A percentile compares a stretch with the other conserved stretches of the same genome.
These are phyloP conservation scores for Yarrowia deformans DNA, from an alignment of 805 yeast genomes.

Conservation along the genomic window DNA sequence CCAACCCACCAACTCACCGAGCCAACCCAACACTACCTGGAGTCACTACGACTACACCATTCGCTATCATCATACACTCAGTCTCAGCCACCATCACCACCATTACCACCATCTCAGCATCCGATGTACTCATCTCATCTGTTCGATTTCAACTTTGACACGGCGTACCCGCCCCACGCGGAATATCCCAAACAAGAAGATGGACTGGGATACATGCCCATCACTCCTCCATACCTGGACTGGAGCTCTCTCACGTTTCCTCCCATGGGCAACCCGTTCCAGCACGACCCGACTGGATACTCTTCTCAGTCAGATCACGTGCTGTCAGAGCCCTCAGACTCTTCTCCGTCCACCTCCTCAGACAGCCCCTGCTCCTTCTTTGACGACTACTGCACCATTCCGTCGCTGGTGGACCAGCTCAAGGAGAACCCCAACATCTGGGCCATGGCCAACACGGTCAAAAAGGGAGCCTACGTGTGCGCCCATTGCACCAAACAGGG, in stretches of 20 bases:
- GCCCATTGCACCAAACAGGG: slow-evolving; percentile 21
- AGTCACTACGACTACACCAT: no score
- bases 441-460: slow-evolving; percentile 17
- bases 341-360: no score
- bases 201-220: slow-evolving; percentile 20
- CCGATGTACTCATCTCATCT: background rate
- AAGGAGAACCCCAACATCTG: slow-evolving; percentile 16
- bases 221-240: slow-evolving; percentile 17
- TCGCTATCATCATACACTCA: background rate
- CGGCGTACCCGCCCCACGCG: background rate
- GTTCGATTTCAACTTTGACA: slow-evolving; percentile 6
- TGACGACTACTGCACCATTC: slow-evolving; percentile 15
- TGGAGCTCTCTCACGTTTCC: slow-evolving; percentile 18
- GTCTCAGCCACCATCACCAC: no score
- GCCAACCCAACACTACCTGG: no score
- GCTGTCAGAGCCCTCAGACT: background rate
- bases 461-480: slow-evolving; percentile 26
- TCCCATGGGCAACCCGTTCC: background rate
- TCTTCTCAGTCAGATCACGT: background rate
- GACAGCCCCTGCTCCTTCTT: background rate
- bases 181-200: slow-evolving; percentile 23
- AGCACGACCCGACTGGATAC: no score
- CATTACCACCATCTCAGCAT: no score
- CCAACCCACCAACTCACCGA: no score
- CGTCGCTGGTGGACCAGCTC: slow-evolving; percentile 6